Conservation (phyloP, 129 eudicot species). For the Saussurea involucrata region DNA sequence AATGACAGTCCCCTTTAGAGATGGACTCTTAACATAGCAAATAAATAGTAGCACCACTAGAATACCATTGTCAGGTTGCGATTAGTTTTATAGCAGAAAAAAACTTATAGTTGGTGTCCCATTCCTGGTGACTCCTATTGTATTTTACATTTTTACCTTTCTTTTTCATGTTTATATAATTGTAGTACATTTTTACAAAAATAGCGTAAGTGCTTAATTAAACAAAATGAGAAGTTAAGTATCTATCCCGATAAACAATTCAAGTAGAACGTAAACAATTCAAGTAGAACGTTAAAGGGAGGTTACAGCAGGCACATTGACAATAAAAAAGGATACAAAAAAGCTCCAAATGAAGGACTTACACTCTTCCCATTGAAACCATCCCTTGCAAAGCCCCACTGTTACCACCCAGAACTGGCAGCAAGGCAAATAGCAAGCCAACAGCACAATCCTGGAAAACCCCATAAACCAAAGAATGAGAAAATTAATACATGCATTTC, state of each 20-base stretch:
- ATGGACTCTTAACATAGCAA: background rate
- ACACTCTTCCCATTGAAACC: slow-evolving; percentile 88
- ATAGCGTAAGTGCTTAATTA: background rate
- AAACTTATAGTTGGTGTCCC: background rate
- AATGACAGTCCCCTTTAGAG: background rate
- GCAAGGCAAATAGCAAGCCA: slow-evolving; percentile 95
- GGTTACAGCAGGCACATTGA: slow-evolving; percentile 9
- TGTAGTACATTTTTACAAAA: background rate
- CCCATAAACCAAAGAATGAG: slow-evolving; percentile 10
- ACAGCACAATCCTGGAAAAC: slow-evolving; percentile 95
- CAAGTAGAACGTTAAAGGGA: background rate
- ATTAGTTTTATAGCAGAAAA: background rate
- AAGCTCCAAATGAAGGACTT: slow-evolving; percentile 26
- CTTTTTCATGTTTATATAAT: background rate
- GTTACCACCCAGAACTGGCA: slow-evolving; percentile 94
- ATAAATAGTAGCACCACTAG: background rate
- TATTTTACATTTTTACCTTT: background rate
- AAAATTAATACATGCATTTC: slow-evolving; percentile 1
- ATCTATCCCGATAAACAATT: background rate
- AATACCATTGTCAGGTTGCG: background rate
- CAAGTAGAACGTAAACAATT: background rate
- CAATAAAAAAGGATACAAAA: background rate
- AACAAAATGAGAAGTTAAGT: background rate
- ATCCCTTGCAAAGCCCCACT: slow-evolving; percentile 82
- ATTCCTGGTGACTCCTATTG: slow-evolving; percentile 4